Evolutionary conservation across 2,329 filamentous ascomycete genomes (phyloP).

Genomic region (Fusarium bulbicola): DNA sequence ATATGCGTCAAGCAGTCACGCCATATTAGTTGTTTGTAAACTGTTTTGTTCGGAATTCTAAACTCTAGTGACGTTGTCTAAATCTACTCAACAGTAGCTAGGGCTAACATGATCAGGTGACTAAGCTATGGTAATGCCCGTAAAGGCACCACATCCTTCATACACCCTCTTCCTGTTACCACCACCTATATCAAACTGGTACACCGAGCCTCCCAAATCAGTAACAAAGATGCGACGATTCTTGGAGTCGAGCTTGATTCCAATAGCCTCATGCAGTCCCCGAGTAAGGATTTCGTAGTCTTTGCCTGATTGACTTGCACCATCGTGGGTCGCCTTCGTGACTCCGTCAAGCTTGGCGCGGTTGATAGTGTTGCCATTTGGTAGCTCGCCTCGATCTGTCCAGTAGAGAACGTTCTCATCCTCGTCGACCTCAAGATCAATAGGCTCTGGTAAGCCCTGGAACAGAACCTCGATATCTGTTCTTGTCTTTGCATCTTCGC

Average conservation of each 20-base stretch:
- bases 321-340: rapidly evolving
- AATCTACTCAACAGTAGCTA: too few species aligned
- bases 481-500: background rate
- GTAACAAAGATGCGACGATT: background rate
- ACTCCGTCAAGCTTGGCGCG: background rate
- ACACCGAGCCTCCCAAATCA: background rate
- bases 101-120: too few species aligned
- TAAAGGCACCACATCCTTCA: background rate
- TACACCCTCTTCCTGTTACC: background rate
- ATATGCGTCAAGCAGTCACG: too few species aligned
- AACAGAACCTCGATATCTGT: slow-evolving; percentile 1
- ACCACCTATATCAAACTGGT: slow-evolving; percentile 1
- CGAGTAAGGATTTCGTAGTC: background rate
- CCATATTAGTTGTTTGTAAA: rapidly evolving
- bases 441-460: background rate
- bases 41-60: too few species aligned
- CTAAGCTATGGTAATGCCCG: background rate
- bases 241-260: background rate
- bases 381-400: background rate
- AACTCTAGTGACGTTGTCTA: too few species aligned
- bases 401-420: background rate
- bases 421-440: background rate
- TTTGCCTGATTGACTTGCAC: background rate
- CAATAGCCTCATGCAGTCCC: background rate
- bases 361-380: background rate